Evolutionary conservation across 768 basidiomycete species (phyloP), one percentile per base, ranked within the genome.

Genomic region (Lactifluus pinguis): DNA sequence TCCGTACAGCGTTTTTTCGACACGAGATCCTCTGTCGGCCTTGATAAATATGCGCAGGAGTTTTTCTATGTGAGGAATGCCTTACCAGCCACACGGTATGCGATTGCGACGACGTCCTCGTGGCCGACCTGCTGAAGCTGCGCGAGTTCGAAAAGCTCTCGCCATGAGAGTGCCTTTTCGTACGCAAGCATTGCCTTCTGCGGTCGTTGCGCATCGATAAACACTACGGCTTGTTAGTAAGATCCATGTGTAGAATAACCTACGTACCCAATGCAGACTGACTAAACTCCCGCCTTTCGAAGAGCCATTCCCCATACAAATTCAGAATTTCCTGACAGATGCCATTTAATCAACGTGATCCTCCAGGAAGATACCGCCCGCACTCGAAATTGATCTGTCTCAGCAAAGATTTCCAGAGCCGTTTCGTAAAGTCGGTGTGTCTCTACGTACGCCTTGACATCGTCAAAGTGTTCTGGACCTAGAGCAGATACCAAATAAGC

Each of bases 81-180:
- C 9, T 36, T 49, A 92, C 94, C 92, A 42, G 92, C 85, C 5
- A 95, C 76, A 17, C 92, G 84, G 69, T 88, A 85, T 13, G 83
- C 92, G 67, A 85, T 82, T 2, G 80, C 79, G 14, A 74, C 70
- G 10, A 92, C 69, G 48, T 89, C 84, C 13, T 86, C 84, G 32
- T 74, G 73, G 0, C 77, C 60, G 10, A 82, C 66, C 2, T 78
- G 73, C 51, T 81, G 77, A 30, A 76, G 76, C 21, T 80, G 67
- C 3, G 88, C 88, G 30, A 97, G 75, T 29, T 89, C 85, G 71
- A 99, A 98, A 0, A 97, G 76, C 65, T 95, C 92, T 68, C 88
- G 85, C 95, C 95, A 99, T 56, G 88, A 83, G 36, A 92, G 75
- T 0, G 89, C 88, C 58, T 85, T 87, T 72, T 98, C 95, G 67